Evolutionary conservation across 2,329 filamentous ascomycete genomes (phyloP), one percentile per base, ranked within the genome.

Genomic region (Aphanoascus verrucosus): DNA sequence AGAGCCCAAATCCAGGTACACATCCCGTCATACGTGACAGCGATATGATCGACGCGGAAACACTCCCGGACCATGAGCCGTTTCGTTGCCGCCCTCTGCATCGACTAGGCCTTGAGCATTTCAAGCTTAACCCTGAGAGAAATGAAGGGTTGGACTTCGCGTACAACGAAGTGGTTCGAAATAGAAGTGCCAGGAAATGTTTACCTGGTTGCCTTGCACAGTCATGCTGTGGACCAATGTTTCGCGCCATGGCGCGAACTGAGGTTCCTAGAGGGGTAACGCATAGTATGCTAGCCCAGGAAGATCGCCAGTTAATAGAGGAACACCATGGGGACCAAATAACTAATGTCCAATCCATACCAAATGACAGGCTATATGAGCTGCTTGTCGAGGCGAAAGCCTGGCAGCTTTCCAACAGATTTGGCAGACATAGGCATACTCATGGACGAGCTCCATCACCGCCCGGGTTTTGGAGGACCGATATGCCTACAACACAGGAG

Each of bases 401-500:
- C 0, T 79, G 81, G 63, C 75, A 83, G 47, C 72, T 94, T 58
- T 85, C 90, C 1, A 83, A 90, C 63, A 78, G 80, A 57, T 82
- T 81, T 65, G 89, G 89, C 5, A 88, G 78, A 64, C 90, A 96
- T 68, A 78, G 85, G 53, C 80, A 91, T 60, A 77, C 82, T 28
- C 89, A 85, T 67, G 79, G 83, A 56, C 79, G 88, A 49, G 77
- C 80, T 57, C 75, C 73, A 43, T 88, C 85, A 8, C 90, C 93
- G 11, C 88, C 88, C 1, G 90, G 89, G 0, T 97, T 88, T 65
- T 98, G 93, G 93, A 78, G 87, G 52, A 79, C 85, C 1, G 91
- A 94, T 60, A 94, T 98, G 65, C 90, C 91, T 1, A 82, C 74
- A 23, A 96, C 93, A 1, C 93, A 97, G 66, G 87, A 96, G 68